Evolutionary conservation across 495 filamentous ascomycete genomes (phyloP).

Genomic region (Daldinia decipiens): DNA sequence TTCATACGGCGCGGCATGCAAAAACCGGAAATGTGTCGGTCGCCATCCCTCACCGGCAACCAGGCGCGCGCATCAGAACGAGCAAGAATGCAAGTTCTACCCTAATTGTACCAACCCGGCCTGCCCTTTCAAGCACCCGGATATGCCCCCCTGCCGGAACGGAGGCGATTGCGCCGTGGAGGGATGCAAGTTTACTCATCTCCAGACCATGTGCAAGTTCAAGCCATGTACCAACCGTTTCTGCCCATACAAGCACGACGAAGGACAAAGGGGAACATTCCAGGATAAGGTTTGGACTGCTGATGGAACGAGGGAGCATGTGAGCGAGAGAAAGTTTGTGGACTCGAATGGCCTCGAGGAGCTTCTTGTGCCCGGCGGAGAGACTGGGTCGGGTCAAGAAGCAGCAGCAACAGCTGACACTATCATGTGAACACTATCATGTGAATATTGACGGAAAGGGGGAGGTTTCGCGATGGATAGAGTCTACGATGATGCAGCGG

Average conservation of each 20-base stretch:
- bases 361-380: conserved; percentile 74
- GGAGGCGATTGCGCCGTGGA: conserved; percentile 87
- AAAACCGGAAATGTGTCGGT: conserved; percentile 91
- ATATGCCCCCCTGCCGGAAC: conserved; percentile 82
- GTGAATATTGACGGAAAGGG: conserved; percentile 12
- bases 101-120: conserved; percentile 89
- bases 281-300: conserved; percentile 92
- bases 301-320: conserved; percentile 67
- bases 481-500: conserved; percentile 11
- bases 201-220: conserved; percentile 84
- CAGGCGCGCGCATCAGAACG: conserved; percentile 76
- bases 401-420: conserved; percentile 23
- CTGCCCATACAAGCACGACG: conserved; percentile 90
- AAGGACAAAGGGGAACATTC: conserved; percentile 85
- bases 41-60: conserved; percentile 92
- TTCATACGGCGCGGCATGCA: conserved; percentile 88
- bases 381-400: conserved; percentile 40
- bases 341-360: conserved; percentile 75
- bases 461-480: conserved; percentile 7
- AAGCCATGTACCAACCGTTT: conserved; percentile 86
- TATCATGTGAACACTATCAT: conserved; percentile 31
- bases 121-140: conserved; percentile 90
- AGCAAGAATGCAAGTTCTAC: conserved; percentile 92
- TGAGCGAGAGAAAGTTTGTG: conserved; percentile 94
- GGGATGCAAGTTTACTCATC: conserved; percentile 90